Conservation (phyloP, 805 yeast genomes). For the Cephaloascus albidus region DNA sequence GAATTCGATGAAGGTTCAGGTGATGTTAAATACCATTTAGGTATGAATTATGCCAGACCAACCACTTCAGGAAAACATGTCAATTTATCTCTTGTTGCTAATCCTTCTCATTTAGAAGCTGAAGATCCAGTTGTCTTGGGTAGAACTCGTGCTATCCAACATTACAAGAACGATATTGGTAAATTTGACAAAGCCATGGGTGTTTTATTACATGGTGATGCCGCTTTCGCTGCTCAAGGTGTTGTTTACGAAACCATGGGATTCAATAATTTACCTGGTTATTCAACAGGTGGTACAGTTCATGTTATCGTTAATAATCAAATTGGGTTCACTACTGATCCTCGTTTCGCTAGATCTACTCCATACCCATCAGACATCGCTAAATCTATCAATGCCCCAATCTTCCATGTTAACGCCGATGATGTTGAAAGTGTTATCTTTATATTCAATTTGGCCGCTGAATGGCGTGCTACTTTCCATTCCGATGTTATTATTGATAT, state of each 20-base stretch:
- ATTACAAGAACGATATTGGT: slow-evolving; percentile 81
- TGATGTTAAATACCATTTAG: slow-evolving; percentile 97
- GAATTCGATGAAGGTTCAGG: slow-evolving; percentile 95
- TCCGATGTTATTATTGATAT: slow-evolving; percentile 93
- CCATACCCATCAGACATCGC: slow-evolving; percentile 98
- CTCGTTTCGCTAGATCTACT: slow-evolving; percentile 94
- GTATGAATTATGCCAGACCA: slow-evolving; percentile 99
- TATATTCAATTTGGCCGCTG: slow-evolving; percentile 94
- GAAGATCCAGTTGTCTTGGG: slow-evolving; percentile 99
- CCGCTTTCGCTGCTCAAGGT: slow-evolving; percentile 99
- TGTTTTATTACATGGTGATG: slow-evolving; percentile 95
- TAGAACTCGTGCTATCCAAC: slow-evolving; percentile 93
- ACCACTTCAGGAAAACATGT: slow-evolving; percentile 97
- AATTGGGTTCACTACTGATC: slow-evolving; percentile 99
- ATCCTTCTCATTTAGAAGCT: slow-evolving; percentile 98
- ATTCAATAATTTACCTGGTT: slow-evolving; percentile 84
- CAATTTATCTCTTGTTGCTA: slow-evolving; percentile 92
- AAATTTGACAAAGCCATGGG: slow-evolving; percentile 81
- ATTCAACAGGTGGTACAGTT: slow-evolving; percentile 96
- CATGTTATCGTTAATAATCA: slow-evolving; percentile 96
- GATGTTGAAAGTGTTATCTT: slow-evolving; percentile 91
- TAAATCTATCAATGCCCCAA: slow-evolving; percentile 93
- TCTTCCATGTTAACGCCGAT: slow-evolving; percentile 98
- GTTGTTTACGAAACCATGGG: slow-evolving; percentile 98
- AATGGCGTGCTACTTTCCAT: slow-evolving; percentile 96